Conservation (phyloP, 768 basidiomycete genomes). For the Mycena chlorophos region DNA sequence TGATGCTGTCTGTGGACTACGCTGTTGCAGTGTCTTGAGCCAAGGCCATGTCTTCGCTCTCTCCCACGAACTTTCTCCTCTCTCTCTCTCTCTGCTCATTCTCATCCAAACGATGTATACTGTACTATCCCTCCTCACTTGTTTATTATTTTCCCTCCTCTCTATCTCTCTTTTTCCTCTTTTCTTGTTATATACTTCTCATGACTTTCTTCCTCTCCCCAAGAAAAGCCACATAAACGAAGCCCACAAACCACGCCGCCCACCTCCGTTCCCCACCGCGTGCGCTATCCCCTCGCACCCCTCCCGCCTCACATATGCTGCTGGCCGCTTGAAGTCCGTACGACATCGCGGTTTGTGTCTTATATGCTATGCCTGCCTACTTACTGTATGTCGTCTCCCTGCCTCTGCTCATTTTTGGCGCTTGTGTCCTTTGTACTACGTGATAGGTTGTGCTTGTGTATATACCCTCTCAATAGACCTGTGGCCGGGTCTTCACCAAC, state of each 20-base stretch:
- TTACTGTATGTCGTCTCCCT: neutral
- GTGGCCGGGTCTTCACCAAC: conserved; percentile 1
- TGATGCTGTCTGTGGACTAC: neutral
- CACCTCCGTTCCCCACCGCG: no score
- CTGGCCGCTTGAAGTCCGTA: neutral
- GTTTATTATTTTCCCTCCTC: neutral
- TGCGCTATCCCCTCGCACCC: no score
- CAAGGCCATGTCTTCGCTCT: neutral
- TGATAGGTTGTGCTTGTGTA: neutral
- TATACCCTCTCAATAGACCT: conserved; percentile 1
- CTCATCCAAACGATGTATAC: no score
- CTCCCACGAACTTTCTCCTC: neutral
- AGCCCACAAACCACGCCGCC: neutral
- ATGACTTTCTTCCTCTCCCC: neutral
- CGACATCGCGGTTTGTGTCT: neutral
- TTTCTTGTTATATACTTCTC: neutral
- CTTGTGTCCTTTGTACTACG: neutral
- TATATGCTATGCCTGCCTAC: neutral
- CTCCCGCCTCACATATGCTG: neutral
- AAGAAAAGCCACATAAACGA: neutral
- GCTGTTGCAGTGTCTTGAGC: neutral
- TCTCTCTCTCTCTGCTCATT: neutral
- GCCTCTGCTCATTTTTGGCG: no score
- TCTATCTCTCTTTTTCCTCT: neutral
- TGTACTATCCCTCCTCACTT: neutral